Conservation (phyloP, 1,284 basidiomycete genomes). For the Cryptococcus neoformans region DNA sequence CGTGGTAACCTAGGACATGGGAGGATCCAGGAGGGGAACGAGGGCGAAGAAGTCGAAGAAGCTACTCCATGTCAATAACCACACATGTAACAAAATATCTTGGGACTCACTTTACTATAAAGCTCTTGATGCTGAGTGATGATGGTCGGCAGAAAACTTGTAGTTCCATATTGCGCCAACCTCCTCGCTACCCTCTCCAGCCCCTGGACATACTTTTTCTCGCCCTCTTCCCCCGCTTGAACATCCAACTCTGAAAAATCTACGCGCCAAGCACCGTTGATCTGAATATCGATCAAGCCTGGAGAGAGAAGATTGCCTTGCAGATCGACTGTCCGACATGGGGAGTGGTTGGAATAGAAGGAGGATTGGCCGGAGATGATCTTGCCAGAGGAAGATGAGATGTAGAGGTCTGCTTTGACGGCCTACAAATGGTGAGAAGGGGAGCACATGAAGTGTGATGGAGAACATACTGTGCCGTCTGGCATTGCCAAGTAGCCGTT, state of each 20-base stretch:
- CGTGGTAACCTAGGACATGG: constrained; percentile 79
- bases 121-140: constrained; percentile 52
- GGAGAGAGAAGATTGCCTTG: constrained; percentile 71
- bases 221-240: constrained; percentile 59
- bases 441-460: constrained; percentile 2
- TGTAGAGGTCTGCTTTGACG: constrained; percentile 33
- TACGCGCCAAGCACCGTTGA: constrained; percentile 77
- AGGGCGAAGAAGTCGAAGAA: constrained; percentile 52
- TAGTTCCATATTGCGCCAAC: constrained; percentile 75
- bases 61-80: constrained; percentile 31
- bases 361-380: constrained; percentile 36
- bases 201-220: constrained; percentile 63
- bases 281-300: constrained; percentile 72
- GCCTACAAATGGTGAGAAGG: constrained; percentile 7
- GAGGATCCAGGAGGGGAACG: constrained; percentile 48
- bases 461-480: constrained; percentile 56
- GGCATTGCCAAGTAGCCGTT: constrained; percentile 73
- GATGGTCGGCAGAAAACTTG: constrained; percentile 67
- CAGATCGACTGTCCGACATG: constrained; percentile 29
- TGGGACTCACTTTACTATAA: constrained; percentile 49
- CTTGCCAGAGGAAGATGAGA: constrained; percentile 24
- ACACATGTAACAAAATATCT: constrained; percentile 33
- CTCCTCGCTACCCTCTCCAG: constrained; percentile 67
- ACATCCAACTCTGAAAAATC: constrained; percentile 69
- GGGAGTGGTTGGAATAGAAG: constrained; percentile 14